phyloP scores from a whole-genome alignment of 176 grass and related monocot species.

The Carex pumila region DNA sequence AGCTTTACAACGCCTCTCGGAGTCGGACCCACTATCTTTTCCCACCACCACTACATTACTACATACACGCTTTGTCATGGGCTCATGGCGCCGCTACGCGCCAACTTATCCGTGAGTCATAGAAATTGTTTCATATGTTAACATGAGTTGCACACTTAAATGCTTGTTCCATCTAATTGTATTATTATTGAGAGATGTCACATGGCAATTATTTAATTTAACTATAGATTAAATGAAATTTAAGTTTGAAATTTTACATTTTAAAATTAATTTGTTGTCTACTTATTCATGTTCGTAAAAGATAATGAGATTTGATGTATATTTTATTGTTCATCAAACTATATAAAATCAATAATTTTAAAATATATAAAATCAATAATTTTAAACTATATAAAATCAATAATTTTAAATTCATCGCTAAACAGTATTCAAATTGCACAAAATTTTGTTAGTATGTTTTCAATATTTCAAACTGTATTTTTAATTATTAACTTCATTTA shows the following conservation, averaged over 20 bases:
- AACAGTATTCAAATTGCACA: no score
- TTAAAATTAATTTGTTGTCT: no score
- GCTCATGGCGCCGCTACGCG: neutral
- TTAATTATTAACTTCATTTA: neutral
- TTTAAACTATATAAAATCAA: neutral
- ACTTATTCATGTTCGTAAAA: no score
- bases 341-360: neutral
- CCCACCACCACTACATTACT: neutral
- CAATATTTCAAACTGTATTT: no score
- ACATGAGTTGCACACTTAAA: neutral
- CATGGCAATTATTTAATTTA: no score
- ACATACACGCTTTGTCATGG: neutral
- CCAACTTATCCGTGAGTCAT: constrained; percentile 9
- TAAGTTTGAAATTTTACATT: no score
- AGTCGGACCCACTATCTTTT: neutral
- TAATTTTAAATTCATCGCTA: no score
- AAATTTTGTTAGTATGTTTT: no score
- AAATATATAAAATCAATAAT: neutral
- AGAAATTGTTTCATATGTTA: neutral
- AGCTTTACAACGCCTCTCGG: neutral
- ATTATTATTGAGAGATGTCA: neutral
- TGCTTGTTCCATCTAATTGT: neutral
- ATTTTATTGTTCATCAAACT: neutral
- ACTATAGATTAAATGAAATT: no score
- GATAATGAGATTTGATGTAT: no score